Evolutionary conservation across 2,329 filamentous ascomycete genomes (phyloP).

Genomic region (Hirsutella thompsonii): DNA sequence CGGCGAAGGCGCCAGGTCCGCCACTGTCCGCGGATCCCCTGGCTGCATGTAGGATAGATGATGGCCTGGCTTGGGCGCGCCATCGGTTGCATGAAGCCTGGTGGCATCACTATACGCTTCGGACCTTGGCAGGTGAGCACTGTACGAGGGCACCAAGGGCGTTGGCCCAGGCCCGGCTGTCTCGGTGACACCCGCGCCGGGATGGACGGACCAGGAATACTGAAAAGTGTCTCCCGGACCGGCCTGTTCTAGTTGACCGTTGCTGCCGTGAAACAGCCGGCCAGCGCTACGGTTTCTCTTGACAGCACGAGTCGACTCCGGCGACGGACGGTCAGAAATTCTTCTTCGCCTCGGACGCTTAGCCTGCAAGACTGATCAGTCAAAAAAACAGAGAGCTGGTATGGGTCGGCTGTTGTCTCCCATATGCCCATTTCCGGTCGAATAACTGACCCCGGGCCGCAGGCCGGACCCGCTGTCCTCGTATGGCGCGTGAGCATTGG

Average conservation of each 20-base stretch:
- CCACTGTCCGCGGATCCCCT: not conserved
- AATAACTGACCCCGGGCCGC: constrained; percentile 1
- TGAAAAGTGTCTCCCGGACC: not conserved
- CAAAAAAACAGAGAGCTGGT: not conserved
- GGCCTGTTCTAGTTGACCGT: not conserved
- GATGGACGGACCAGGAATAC: constrained; percentile 1
- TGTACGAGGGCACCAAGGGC: constrained; percentile 1
- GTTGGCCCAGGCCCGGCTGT: not conserved
- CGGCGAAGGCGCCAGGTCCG: constrained; percentile 1
- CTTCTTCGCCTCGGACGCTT: constrained; percentile 1
- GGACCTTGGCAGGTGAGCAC: not conserved
- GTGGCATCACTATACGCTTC: constrained; percentile 2
- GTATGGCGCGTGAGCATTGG: not conserved
- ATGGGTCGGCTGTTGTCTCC: not conserved
- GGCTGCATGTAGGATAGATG: not conserved
- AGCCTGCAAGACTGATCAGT: constrained; percentile 1
- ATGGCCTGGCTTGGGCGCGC: not conserved
- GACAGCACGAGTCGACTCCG: not conserved
- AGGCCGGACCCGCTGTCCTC: not conserved
- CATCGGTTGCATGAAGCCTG: not conserved
- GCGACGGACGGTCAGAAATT: not conserved
- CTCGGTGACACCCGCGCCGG: constrained; percentile 2
- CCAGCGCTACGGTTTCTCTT: not conserved
- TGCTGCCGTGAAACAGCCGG: not conserved
- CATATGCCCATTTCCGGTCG: not conserved